Evolutionary conservation across 208 protist species (phyloP), one percentile per base, ranked within the genome.

Genomic region (Crithidia bombi): DNA sequence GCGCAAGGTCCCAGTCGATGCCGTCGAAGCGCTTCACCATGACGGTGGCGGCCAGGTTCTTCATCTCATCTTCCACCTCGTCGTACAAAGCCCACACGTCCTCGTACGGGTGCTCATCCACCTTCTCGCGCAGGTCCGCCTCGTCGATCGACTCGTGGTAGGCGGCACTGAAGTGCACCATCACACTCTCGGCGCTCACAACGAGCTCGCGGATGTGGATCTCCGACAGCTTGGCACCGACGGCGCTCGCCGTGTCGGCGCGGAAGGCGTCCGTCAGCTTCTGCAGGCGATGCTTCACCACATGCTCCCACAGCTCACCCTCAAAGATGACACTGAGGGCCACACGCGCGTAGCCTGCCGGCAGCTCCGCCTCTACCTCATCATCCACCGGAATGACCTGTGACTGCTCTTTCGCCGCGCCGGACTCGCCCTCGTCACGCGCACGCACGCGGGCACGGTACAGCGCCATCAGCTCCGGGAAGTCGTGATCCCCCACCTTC

Each of bases 291-390:
- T 35, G 44, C 47, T 61, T 65, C 56, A 83, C 54, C 17, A 85
- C 68, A 38, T 35, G 52, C 19, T 54, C 55, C 82, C 82, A 88
- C 35, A 75, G 71, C 21, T 65, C 65, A 14, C 76, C 85, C 56
- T 85, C 79, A 41, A 87, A 86, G 56, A 74, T 78, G 28, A 86
- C 75, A 50, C 76, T 78, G 61, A 86, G 73, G 11, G 32, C 63
- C 11, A 65, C 61, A 50, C 59, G 51, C 21, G 32, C 39, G 52
- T 69, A 82, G 57, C 63, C 68, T 5, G 25, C 41, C 67, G 69
- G 65, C 43, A 55, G 62, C 44, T 69, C 70, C 15, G 0, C 46
- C 23, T 69, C 62, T 36, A 57, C 70, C 14, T 30, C 54, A 4
- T 21, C n/a, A 36, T 69, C 62, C 35, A 65, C 54, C 21, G 55